Percentiles rank a stretch among this genome's conserved stretches.
phyloP scores from a whole-genome alignment of 2,329 filamentous ascomycete species.

The Ploettnerulaceae sp. region DNA sequence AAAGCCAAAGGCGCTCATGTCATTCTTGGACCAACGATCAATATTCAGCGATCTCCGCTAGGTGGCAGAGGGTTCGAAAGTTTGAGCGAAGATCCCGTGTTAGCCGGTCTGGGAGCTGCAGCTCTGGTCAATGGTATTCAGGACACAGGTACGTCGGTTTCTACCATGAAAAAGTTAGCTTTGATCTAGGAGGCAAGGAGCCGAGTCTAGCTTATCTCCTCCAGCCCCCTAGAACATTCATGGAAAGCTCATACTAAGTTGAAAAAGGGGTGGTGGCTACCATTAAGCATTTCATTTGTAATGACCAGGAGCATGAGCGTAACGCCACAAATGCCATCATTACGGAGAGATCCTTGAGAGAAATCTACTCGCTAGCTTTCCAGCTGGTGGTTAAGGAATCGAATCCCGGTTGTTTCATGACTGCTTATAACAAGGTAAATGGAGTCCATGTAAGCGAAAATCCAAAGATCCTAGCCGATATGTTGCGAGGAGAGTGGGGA shows the following conservation, averaged over 20 bases:
- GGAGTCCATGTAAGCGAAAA: slow-evolving; percentile 42
- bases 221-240: too few species aligned
- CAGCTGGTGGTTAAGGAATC: slow-evolving; percentile 41
- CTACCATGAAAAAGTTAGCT: too few species aligned
- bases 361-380: slow-evolving; percentile 43
- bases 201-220: too few species aligned
- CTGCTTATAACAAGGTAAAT: slow-evolving; percentile 44
- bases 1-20: slow-evolving; percentile 66
- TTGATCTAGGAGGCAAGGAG: too few species aligned
- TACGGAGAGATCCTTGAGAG: slow-evolving; percentile 38
- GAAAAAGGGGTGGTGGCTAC: slow-evolving; percentile 41
- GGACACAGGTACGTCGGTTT: too few species aligned
- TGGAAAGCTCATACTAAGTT: too few species aligned
- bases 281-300: slow-evolving; percentile 45
- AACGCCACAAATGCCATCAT: slow-evolving; percentile 36
- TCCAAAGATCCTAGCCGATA: slow-evolving; percentile 36
- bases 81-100: slow-evolving; percentile 44
- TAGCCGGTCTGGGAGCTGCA: slow-evolving; percentile 42
- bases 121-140: slow-evolving; percentile 43
- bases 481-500: slow-evolving; percentile 42
- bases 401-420: slow-evolving; percentile 43
- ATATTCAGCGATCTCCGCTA: slow-evolving; percentile 44
- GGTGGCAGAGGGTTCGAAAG: slow-evolving; percentile 46
- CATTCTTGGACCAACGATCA: slow-evolving; percentile 60
- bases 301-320: slow-evolving; percentile 39